Conservation (phyloP, 371 early-diverging fungal genomes). For the Phascolomyces articulosus region DNA sequence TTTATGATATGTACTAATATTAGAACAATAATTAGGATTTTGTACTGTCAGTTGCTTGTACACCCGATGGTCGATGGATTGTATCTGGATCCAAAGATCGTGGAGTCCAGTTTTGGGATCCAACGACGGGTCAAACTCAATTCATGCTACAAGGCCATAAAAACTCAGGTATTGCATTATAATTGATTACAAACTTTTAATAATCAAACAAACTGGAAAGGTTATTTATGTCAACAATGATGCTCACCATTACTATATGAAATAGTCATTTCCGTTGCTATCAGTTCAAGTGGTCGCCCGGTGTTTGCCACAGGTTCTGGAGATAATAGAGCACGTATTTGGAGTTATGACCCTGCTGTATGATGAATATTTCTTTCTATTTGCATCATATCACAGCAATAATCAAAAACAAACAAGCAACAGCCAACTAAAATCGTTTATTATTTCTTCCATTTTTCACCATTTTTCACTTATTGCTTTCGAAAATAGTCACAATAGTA, state of each 20-base stretch:
- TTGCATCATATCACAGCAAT: neutral
- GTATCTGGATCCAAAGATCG: slow-evolving; percentile 96
- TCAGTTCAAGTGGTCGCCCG: slow-evolving; percentile 75
- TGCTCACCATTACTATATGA: neutral
- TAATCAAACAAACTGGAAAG: too few species aligned
- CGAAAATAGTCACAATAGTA: too few species aligned
- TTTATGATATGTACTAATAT: too few species aligned
- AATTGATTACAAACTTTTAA: neutral
- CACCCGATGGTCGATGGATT: slow-evolving; percentile 92
- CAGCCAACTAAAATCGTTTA: neutral
- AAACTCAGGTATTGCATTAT: slow-evolving; percentile 73
- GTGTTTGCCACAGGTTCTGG: slow-evolving; percentile 97
- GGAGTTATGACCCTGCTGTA: slow-evolving; percentile 71
- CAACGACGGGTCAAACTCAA: slow-evolving; percentile 74
- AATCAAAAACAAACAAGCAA: neutral
- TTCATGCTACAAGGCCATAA: slow-evolving; percentile 98
- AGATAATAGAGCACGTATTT: slow-evolving; percentile 91
- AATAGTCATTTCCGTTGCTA: slow-evolving; percentile 90
- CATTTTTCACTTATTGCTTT: too few species aligned
- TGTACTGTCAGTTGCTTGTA: slow-evolving; percentile 94
- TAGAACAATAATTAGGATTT: slow-evolving; percentile 71
- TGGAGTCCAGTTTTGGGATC: slow-evolving; percentile 96
- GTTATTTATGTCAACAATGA: neutral
- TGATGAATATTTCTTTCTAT: neutral
- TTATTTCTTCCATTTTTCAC: neutral